Evolutionary conservation across 768 basidiomycete genomes (phyloP).

Genomic region (Rhizopogon vulgaris): DNA sequence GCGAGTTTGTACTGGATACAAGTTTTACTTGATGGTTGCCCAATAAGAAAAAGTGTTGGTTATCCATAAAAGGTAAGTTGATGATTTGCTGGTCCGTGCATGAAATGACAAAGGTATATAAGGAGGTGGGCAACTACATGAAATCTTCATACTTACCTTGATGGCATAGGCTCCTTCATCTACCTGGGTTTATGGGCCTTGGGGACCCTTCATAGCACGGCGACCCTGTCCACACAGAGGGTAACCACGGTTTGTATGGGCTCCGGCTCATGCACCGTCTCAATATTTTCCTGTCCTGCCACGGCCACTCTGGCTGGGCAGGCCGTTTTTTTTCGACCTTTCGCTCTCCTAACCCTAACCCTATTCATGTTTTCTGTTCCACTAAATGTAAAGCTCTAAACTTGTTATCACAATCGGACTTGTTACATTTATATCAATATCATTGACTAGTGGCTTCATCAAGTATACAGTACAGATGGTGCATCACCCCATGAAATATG

Average conservation of each 20-base stretch:
- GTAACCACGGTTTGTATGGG: slow-evolving; percentile 41
- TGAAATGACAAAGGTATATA: slow-evolving; percentile 4
- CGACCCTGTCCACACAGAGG: slow-evolving; percentile 49
- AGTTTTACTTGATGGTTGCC: not conserved
- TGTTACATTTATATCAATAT: not conserved
- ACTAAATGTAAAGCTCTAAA: no score
- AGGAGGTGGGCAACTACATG: not conserved
- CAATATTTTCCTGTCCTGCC: slow-evolving; percentile 75
- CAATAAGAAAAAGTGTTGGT: not conserved
- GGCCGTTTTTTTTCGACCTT: slow-evolving; percentile 29
- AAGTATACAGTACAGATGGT: slow-evolving; percentile 35
- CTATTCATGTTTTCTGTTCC: not conserved
- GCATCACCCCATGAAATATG: slow-evolving; percentile 47
- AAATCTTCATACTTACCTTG: slow-evolving; percentile 53
- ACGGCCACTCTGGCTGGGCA: slow-evolving; percentile 50
- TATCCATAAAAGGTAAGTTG: not conserved
- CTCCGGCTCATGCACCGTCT: slow-evolving; percentile 74
- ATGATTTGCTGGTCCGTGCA: slow-evolving; percentile 19
- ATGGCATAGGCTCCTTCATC: slow-evolving; percentile 53
- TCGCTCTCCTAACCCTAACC: slow-evolving; percentile 22
- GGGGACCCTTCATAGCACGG: slow-evolving; percentile 50
- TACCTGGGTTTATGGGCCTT: slow-evolving; percentile 51
- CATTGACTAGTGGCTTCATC: not conserved
- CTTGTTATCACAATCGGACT: no score
- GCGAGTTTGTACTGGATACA: not conserved